phyloP scores from a whole-genome alignment of 495 filamentous ascomycete species.

The Bacidia rubella region DNA sequence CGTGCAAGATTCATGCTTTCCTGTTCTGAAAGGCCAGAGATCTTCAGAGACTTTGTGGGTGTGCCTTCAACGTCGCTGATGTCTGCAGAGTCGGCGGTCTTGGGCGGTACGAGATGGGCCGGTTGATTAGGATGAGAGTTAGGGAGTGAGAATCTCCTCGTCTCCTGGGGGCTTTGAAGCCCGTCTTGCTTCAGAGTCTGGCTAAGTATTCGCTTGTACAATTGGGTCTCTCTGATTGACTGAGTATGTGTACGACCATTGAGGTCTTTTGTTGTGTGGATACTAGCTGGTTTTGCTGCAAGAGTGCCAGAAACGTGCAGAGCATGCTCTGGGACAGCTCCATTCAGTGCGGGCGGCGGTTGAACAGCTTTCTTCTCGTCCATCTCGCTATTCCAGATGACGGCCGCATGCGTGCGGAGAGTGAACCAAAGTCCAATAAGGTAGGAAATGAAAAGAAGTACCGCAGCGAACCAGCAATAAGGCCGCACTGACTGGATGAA shows the following conservation, averaged over 20 bases:
- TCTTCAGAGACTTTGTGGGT: conserved; percentile 28
- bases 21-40: conserved; percentile 59
- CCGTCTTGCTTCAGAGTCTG: conserved; percentile 77
- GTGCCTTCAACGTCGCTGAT: conserved; percentile 14
- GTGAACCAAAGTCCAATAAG: conserved; percentile 94
- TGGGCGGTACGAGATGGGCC: conserved; percentile 62
- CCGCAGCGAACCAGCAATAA: conserved; percentile 77
- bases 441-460: conserved; percentile 83
- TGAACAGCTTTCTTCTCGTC: conserved; percentile 65
- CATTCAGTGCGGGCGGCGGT: conserved; percentile 22
- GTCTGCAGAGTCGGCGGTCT: conserved; percentile 29
- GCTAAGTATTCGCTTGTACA: conserved; percentile 87
- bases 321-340: conserved; percentile 18
- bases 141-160: conserved; percentile 23
- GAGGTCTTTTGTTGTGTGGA: conserved; percentile 20
- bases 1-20: conserved; percentile 69
- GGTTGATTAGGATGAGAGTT: conserved; percentile 21
- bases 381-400: conserved; percentile 83
- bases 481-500: conserved; percentile 81
- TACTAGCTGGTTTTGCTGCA: conserved; percentile 9
- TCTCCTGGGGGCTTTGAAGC: conserved; percentile 32
- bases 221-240: conserved; percentile 62
- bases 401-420: conserved; percentile 84
- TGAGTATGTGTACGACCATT: conserved; percentile 10
- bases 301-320: conserved; percentile 1